phyloP scores from a whole-genome alignment of 176 grass and related monocot genomes.

The Secale cereale region DNA sequence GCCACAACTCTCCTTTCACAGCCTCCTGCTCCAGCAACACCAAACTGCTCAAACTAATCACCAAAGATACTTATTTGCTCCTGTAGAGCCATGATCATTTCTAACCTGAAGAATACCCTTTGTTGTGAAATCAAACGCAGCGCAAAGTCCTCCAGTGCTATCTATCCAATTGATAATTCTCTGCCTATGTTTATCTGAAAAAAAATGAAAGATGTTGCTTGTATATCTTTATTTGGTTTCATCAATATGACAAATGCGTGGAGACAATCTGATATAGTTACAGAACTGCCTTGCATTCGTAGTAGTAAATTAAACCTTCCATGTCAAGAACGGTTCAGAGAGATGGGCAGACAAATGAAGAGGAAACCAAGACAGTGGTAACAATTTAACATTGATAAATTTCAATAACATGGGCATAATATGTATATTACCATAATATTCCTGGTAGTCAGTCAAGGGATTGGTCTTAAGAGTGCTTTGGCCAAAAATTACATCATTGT shows the following conservation, averaged over 20 bases:
- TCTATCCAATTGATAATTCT: constrained; percentile 88
- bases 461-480: not conserved
- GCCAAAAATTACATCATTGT: not conserved
- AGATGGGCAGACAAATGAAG: constrained; percentile 4
- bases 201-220: not conserved
- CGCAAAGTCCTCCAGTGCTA: constrained; percentile 64
- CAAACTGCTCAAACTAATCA: constrained; percentile 1
- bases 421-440: not conserved
- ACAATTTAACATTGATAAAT: not conserved
- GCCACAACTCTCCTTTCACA: constrained; percentile 90
- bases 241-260: not conserved
- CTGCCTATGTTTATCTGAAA: constrained; percentile 79
- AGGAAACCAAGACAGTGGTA: constrained; percentile 3
- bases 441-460: not conserved
- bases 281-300: not conserved
- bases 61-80: not conserved
- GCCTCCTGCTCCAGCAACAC: constrained; percentile 61
- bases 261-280: not conserved
- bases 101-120: constrained; percentile 96
- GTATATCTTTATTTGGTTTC: not conserved
- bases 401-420: not conserved
- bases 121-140: constrained; percentile 94
- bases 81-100: constrained; percentile 1
- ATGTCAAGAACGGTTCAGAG: not conserved
- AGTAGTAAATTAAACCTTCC: not conserved